Percentiles rank a stretch among this genome's conserved stretches.
These are phyloP conservation scores for Lentithecium fluviatile DNA, from an alignment of 495 filamentous ascomycete species.

Conservation along the genomic window DNA sequence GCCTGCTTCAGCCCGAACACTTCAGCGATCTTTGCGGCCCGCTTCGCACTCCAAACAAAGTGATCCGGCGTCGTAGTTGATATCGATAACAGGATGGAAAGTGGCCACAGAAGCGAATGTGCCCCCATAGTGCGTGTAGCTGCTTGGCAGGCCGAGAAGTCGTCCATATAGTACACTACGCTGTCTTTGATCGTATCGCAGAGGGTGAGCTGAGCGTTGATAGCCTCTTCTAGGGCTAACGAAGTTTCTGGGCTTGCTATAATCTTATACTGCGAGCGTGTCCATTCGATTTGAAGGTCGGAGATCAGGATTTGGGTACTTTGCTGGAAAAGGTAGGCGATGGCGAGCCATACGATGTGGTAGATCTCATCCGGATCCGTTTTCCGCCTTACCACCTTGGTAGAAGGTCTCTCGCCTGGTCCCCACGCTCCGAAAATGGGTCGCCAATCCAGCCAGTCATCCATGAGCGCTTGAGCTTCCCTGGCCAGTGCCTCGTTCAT, in stretches of 20 bases:
- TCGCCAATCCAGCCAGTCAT: constrained; percentile 1
- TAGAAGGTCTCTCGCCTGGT: not conserved
- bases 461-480: constrained; percentile 12
- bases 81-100: constrained; percentile 5
- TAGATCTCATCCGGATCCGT: not conserved
- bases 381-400: not conserved
- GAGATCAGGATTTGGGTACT: constrained; percentile 8
- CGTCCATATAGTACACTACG: not conserved
- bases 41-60: constrained; percentile 3
- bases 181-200: constrained; percentile 10
- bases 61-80: constrained; percentile 9
- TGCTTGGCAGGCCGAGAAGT: constrained; percentile 5
- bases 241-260: not conserved
- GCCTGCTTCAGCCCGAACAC: constrained; percentile 14
- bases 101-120: constrained; percentile 11
- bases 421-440: constrained; percentile 1
- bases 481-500: constrained; percentile 1
- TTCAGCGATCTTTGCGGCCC: constrained; percentile 2
- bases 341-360: constrained; percentile 6
- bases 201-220: not conserved
- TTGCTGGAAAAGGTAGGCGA: constrained; percentile 8
- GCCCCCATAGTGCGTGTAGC: constrained; percentile 1
- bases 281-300: constrained; percentile 16
- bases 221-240: not conserved
- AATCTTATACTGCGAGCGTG: not conserved